These are phyloP conservation scores for Mycena rosella DNA, from an alignment of 768 basidiomycete genomes.

Conservation along the genomic window DNA sequence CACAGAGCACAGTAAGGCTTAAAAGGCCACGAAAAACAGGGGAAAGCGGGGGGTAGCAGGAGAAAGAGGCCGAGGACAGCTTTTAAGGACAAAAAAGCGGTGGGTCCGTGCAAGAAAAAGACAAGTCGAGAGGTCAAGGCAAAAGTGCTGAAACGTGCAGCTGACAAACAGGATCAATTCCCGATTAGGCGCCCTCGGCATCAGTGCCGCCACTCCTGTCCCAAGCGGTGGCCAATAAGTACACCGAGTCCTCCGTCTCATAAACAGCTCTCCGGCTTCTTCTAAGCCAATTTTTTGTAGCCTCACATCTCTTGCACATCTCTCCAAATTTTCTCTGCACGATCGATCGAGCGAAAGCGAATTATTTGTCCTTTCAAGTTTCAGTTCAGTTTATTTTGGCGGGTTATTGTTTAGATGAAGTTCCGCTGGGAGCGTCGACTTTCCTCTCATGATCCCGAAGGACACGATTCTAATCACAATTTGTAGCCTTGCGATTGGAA, in stretches of 20 bases:
- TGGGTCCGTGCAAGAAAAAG: conserved; percentile 11
- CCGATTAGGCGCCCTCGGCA: not conserved
- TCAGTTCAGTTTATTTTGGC: too few relatives aligned
- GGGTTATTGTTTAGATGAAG: too few relatives aligned
- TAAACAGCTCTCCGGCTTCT: not conserved
- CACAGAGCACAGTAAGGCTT: not conserved
- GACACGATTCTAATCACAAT: too few relatives aligned
- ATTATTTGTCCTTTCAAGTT: too few relatives aligned
- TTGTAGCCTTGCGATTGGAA: too few relatives aligned
- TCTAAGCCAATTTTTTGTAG: too few relatives aligned
- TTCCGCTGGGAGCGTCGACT: too few relatives aligned
- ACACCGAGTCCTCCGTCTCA: not conserved
- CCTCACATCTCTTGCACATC: too few relatives aligned
- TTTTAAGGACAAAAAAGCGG: not conserved
- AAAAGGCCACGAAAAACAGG: conserved; percentile 7
- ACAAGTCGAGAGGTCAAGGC: not conserved
- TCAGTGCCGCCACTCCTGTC: not conserved
- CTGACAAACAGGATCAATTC: conserved; percentile 23
- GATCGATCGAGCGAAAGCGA: too few relatives aligned
- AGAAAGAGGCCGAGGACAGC: not conserved
- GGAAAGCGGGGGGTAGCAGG: not conserved
- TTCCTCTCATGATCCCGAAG: too few relatives aligned
- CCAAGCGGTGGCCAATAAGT: too few relatives aligned
- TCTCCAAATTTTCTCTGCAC: too few relatives aligned
- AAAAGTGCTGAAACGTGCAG: conserved; percentile 31